Percentiles rank a stretch among this genome's conserved stretches.
These are phyloP conservation scores for Lyophyllum semitale DNA, from an alignment of 768 basidiomycete species.

Conservation along the genomic window DNA sequence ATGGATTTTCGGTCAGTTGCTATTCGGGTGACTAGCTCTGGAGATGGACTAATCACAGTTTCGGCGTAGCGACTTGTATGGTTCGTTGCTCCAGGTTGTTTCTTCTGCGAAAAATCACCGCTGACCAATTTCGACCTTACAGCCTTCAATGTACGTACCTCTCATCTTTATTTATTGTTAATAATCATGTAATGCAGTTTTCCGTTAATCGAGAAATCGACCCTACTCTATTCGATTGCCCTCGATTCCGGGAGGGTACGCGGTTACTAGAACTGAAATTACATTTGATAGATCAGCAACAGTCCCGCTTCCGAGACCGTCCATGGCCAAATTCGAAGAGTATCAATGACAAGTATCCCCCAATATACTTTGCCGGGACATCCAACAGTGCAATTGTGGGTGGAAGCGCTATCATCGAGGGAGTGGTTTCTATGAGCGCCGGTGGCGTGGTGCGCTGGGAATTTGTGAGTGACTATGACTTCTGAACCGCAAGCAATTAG, in stretches of 20 bases:
- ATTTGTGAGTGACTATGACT: conserved; percentile 49
- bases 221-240: conserved; percentile 54
- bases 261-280: conserved; percentile 63
- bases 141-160: conserved; percentile 51
- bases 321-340: background rate
- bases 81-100: conserved; percentile 25
- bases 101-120: background rate
- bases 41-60: background rate
- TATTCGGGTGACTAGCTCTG: background rate
- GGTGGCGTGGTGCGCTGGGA: conserved; percentile 54
- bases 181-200: conserved; percentile 32
- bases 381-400: conserved; percentile 46
- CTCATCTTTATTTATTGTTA: background rate
- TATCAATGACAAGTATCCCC: conserved; percentile 35
- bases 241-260: conserved; percentile 63
- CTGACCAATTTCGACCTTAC: background rate
- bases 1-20: conserved; percentile 70
- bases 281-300: conserved; percentile 37
- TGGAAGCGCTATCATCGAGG: conserved; percentile 48
- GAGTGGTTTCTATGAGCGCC: conserved; percentile 48
- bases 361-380: conserved; percentile 48
- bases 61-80: conserved; percentile 41
- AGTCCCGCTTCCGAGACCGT: conserved; percentile 28
- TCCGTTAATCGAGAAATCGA: conserved; percentile 36
- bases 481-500: background rate